Percentiles rank a stretch among this genome's conserved stretches.
phyloP scores from a whole-genome alignment of 805 yeast species.

The Kuraishia floccosa region DNA sequence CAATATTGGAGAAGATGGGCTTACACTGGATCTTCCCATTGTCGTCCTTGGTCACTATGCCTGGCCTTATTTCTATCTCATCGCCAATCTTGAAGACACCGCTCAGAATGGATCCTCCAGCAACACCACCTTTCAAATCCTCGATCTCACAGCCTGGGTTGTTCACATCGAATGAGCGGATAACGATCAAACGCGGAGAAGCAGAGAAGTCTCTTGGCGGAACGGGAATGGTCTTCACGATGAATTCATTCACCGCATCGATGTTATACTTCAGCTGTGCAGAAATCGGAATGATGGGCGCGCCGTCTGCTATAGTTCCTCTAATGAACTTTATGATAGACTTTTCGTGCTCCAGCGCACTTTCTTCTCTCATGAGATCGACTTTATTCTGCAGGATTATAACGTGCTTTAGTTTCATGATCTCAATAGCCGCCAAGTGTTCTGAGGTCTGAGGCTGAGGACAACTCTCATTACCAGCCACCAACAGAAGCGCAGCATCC shows the following conservation, averaged over 20 bases:
- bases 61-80: constrained; percentile 98
- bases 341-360: constrained; percentile 91
- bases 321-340: constrained; percentile 85
- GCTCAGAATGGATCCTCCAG: constrained; percentile 95
- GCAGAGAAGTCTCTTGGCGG: constrained; percentile 93
- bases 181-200: constrained; percentile 90
- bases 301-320: constrained; percentile 98
- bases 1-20: constrained; percentile 90
- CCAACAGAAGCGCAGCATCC: constrained; percentile 95
- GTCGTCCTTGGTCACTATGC: constrained; percentile 94
- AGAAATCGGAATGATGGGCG: constrained; percentile 97
- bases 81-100: constrained; percentile 98
- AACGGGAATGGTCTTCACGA: constrained; percentile 90
- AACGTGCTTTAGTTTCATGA: constrained; percentile 96
- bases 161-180: constrained; percentile 97
- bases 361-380: constrained; percentile 95
- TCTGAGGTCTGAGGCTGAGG: constrained; percentile 99
- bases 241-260: constrained; percentile 95
- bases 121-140: constrained; percentile 98
- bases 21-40: constrained; percentile 82
- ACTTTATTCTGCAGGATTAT: constrained; percentile 96
- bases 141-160: constrained; percentile 97
- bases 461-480: constrained; percentile 98
- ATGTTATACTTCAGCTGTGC: constrained; percentile 98
- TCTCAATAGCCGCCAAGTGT: constrained; percentile 98